Percentiles rank a stretch among this genome's conserved stretches.
Conservation (phyloP, 805 yeast species). For the Lipomyces yamadae region DNA sequence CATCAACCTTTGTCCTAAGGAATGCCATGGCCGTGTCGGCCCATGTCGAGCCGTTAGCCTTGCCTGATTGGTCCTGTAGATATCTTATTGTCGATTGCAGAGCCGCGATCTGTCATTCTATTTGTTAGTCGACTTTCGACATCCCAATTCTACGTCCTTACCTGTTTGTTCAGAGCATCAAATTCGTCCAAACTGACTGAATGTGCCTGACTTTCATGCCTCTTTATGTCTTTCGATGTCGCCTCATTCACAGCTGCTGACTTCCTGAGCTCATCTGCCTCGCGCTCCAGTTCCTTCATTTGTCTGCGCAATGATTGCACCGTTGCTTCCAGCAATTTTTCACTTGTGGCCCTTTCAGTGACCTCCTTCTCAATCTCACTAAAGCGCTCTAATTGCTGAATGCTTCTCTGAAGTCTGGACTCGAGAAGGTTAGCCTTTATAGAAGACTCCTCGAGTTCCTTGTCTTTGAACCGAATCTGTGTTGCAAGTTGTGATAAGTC, state of each 20-base stretch:
- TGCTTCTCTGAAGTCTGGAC: slow-evolving; percentile 35
- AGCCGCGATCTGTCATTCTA: slow-evolving; percentile 4
- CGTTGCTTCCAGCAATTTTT: slow-evolving; percentile 4
- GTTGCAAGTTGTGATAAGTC: slow-evolving; percentile 37
- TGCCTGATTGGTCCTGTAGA: not conserved
- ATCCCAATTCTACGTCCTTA: slow-evolving; percentile 1
- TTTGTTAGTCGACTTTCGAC: not conserved
- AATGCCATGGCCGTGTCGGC: slow-evolving; percentile 1
- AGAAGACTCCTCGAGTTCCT: slow-evolving; percentile 40
- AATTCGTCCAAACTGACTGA: slow-evolving; percentile 25
- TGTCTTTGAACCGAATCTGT: slow-evolving; percentile 36
- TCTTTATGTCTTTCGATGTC: slow-evolving; percentile 15
- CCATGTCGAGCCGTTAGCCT: not conserved
- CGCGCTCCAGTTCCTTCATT: slow-evolving; percentile 13
- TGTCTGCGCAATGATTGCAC: slow-evolving; percentile 16
- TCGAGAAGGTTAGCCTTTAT: slow-evolving; percentile 38
- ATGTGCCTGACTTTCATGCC: slow-evolving; percentile 18
- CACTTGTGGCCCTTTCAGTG: slow-evolving; percentile 19
- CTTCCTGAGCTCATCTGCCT: slow-evolving; percentile 11
- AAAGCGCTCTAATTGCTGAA: slow-evolving; percentile 23
- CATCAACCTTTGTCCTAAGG: not conserved
- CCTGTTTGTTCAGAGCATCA: slow-evolving; percentile 17
- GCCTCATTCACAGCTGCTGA: slow-evolving; percentile 3
- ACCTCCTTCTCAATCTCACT: slow-evolving; percentile 37
- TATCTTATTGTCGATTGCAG: slow-evolving; percentile 18